Percentiles rank a stretch among this genome's conserved stretches.
phyloP scores from a whole-genome alignment of 2,329 filamentous ascomycete species.

The Ustulina deusta region DNA sequence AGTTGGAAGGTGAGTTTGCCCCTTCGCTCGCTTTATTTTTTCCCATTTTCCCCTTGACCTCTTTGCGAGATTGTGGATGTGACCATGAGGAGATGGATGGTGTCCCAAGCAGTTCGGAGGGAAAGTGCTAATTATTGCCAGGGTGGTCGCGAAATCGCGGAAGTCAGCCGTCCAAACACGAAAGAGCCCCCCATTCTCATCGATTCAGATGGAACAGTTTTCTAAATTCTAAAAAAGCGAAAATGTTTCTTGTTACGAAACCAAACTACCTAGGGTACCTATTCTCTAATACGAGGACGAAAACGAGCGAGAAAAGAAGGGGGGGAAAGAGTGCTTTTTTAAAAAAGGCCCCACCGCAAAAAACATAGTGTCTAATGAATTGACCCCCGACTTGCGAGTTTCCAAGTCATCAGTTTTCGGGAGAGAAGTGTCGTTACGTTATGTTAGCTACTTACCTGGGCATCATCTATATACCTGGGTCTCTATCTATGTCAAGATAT shows the following conservation, averaged over 20 bases:
- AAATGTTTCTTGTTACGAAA: not conserved
- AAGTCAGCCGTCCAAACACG: constrained; percentile 94
- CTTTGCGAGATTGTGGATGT: not conserved
- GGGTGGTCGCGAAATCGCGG: constrained; percentile 95
- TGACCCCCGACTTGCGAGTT: not conserved
- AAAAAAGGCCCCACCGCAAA: too few relatives aligned
- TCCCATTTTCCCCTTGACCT: not conserved
- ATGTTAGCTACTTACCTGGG: not conserved
- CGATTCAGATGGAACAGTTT: constrained; percentile 94
- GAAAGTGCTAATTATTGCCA: constrained; percentile 46
- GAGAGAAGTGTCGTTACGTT: not conserved
- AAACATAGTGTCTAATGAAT: not conserved
- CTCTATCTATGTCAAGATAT: not conserved
- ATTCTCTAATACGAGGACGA: not conserved
- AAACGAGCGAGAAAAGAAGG: not conserved
- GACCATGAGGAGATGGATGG: not conserved
- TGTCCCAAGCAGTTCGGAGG: not conserved
- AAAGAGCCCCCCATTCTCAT: constrained; percentile 98
- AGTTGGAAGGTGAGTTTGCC: constrained; percentile 82
- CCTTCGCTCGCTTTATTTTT: not conserved
- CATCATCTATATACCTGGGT: not conserved
- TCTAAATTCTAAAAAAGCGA: constrained; percentile 64
- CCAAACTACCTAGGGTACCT: not conserved
- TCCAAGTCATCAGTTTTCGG: constrained; percentile 4
- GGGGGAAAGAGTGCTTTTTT: not conserved